Evolutionary conservation across 1,139 yeast genomes (phyloP).

Genomic region (Scheffersomyces insectosa): DNA sequence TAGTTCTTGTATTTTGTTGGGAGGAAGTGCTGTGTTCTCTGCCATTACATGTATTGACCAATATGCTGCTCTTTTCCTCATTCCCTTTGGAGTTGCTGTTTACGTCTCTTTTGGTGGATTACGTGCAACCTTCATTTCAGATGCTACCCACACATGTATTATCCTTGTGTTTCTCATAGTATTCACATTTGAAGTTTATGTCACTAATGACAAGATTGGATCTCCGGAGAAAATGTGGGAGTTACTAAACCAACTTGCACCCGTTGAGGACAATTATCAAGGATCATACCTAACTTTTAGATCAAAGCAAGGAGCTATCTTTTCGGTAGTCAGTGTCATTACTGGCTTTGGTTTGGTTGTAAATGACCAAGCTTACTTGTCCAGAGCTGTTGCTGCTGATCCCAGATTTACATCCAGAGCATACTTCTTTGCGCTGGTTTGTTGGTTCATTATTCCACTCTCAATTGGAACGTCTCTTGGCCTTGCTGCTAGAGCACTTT

Average conservation of each 20-base stretch:
- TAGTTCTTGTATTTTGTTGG: constrained; percentile 37
- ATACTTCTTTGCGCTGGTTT: constrained; percentile 45
- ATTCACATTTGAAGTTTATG: constrained; percentile 43
- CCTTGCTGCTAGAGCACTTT: constrained; percentile 33
- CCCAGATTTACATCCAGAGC: constrained; percentile 37
- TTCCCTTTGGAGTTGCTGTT: constrained; percentile 42
- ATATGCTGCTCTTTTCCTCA: constrained; percentile 35
- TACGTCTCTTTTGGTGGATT: constrained; percentile 48
- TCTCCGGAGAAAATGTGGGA: constrained; percentile 50
- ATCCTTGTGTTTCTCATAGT: constrained; percentile 38
- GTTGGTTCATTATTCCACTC: constrained; percentile 43
- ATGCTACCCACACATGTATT: constrained; percentile 46
- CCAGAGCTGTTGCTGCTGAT: constrained; percentile 37
- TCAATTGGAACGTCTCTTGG: constrained; percentile 47
- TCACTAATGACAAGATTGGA: constrained; percentile 42
- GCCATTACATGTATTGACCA: constrained; percentile 39
- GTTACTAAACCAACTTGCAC: constrained; percentile 35
- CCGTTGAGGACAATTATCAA: constrained; percentile 43
- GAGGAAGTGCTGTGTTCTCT: constrained; percentile 37
- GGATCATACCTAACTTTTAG: constrained; percentile 50
- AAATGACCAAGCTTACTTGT: constrained; percentile 60
- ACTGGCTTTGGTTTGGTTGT: constrained; percentile 63
- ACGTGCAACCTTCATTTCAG: constrained; percentile 48
- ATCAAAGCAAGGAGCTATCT: constrained; percentile 42
- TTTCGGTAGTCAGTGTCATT: constrained; percentile 30